Conservation (phyloP, 495 filamentous ascomycete species). For the Ramalina intermedia region DNA sequence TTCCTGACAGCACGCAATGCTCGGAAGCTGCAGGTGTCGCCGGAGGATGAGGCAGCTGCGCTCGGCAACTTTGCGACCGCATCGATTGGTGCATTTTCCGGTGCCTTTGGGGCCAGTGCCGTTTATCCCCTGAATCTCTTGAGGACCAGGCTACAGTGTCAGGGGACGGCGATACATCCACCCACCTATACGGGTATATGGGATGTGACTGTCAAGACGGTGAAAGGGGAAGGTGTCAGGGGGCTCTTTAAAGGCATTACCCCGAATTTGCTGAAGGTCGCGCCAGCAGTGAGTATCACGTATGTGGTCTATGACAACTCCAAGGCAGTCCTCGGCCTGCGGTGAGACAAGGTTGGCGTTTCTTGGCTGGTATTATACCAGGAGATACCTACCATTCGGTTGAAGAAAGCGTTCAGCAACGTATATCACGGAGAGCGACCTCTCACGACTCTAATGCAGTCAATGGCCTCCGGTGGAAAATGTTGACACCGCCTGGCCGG, state of each 20-base stretch:
- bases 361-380: not conserved
- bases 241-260: constrained; percentile 92
- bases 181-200: constrained; percentile 76
- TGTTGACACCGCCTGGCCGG: too few relatives aligned
- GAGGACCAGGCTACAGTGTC: constrained; percentile 83
- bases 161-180: constrained; percentile 85
- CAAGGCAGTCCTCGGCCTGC: constrained; percentile 62
- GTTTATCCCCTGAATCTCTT: constrained; percentile 96
- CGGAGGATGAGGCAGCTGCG: constrained; percentile 74
- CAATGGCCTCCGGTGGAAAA: too few relatives aligned
- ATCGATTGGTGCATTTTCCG: constrained; percentile 73
- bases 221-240: constrained; percentile 66
- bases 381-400: too few relatives aligned
- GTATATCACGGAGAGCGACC: too few relatives aligned
- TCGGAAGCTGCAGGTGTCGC: constrained; percentile 43
- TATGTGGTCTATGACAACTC: constrained; percentile 97
- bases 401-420: too few relatives aligned
- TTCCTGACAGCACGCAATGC: constrained; percentile 55
- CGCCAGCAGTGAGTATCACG: constrained; percentile 90
- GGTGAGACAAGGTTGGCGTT: constrained; percentile 23
- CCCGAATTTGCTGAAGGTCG: constrained; percentile 92
- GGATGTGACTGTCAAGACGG: constrained; percentile 72
- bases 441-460: too few relatives aligned
- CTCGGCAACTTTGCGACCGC: constrained; percentile 67
- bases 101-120: constrained; percentile 80